A percentile compares a stretch with the other conserved stretches of the same genome.
phyloP scores from a whole-genome alignment of 73 alveolate genomes.

The Tetrahymena elliotti region DNA sequence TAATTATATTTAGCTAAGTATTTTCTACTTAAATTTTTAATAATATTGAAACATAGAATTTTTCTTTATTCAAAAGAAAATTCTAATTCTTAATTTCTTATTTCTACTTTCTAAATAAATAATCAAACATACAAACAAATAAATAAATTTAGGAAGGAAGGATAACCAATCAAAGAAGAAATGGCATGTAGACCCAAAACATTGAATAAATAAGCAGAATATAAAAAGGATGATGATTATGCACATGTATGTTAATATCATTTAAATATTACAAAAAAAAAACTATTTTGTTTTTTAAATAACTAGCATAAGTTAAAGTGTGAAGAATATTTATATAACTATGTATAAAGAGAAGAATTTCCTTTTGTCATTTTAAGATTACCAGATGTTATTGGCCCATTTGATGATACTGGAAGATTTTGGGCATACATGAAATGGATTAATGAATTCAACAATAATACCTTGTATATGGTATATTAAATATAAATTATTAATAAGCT shows the following conservation, averaged over 20 bases:
- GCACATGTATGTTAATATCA: not conserved
- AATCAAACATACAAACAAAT: no score
- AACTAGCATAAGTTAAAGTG: slow-evolving; percentile 24
- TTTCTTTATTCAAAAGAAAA: not conserved
- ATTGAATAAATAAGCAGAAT: not conserved
- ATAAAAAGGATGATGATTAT: slow-evolving; percentile 27
- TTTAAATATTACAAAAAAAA: not conserved
- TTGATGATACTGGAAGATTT: slow-evolving; percentile 69
- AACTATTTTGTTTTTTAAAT: not conserved
- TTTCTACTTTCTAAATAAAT: not conserved
- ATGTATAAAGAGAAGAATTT: not conserved
- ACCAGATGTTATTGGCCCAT: slow-evolving; percentile 78
- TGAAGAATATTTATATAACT: slow-evolving; percentile 23
- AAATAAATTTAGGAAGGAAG: not conserved
- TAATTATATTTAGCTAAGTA: not conserved
- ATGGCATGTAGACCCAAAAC: slow-evolving; percentile 6
- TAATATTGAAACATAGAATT: not conserved
- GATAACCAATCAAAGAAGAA: slow-evolving; percentile 18
- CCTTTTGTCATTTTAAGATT: slow-evolving; percentile 43
- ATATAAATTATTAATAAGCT: not conserved
- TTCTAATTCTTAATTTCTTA: not conserved
- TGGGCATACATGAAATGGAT: slow-evolving; percentile 54
- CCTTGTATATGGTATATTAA: slow-evolving; percentile 30
- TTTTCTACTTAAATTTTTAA: not conserved
- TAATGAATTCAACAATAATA: slow-evolving; percentile 1